A percentile compares a stretch with the other conserved stretches of the same genome.
phyloP scores from a whole-genome alignment of 2,329 filamentous ascomycete genomes.

The Colletotrichum sansevieriae region DNA sequence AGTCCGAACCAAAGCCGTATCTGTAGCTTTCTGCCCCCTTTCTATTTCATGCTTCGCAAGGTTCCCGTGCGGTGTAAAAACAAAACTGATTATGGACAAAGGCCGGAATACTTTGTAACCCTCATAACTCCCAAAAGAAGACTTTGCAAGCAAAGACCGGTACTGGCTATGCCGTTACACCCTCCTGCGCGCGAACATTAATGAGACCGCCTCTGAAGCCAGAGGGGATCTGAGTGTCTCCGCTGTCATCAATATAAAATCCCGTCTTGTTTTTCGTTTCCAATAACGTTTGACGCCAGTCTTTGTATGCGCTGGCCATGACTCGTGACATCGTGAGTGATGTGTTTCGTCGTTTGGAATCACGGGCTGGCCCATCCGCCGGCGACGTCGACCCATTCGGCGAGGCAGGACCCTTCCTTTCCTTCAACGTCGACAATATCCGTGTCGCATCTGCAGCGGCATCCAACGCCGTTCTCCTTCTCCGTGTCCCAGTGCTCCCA shows the following conservation, averaged over 20 bases:
- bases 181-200: conserved; percentile 30
- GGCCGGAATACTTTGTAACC: conserved; percentile 35
- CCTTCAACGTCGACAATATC: conserved; percentile 98
- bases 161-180: conserved; percentile 39
- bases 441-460: conserved; percentile 95
- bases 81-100: conserved; percentile 40
- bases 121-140: conserved; percentile 36
- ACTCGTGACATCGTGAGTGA: conserved; percentile 37
- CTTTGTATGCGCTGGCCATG: conserved; percentile 25
- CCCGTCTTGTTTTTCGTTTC: conserved; percentile 27
- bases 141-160: conserved; percentile 28
- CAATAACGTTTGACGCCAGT: conserved; percentile 26
- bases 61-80: conserved; percentile 30
- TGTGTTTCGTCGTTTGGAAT: conserved; percentile 17
- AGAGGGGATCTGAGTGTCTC: conserved; percentile 16
- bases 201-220: conserved; percentile 30
- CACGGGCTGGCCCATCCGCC: conserved; percentile 83
- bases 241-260: conserved; percentile 40
- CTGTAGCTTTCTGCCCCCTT: conserved; percentile 36
- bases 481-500: conserved; percentile 90
- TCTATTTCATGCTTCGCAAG: conserved; percentile 41
- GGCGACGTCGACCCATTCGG: conserved; percentile 97
- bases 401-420: conserved; percentile 94
- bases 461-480: conserved; percentile 97
- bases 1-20: conserved; percentile 29